Base-by-base conservation (phyloP, 352 stramenopile species). In the Phytophthora pisi region DNA sequence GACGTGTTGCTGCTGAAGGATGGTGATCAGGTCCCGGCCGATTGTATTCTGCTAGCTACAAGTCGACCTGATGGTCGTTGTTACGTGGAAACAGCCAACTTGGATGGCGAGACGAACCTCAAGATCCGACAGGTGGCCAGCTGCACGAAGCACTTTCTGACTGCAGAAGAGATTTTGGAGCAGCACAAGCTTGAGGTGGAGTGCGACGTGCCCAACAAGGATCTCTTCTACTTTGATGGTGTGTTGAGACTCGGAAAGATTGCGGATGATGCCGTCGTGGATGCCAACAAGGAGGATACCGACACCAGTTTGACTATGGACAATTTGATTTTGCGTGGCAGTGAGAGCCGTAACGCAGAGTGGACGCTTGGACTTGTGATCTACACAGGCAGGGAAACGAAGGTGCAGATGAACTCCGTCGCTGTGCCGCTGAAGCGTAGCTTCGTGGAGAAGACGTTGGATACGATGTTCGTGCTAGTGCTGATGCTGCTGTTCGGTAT, bases 381-480 rank as follows among this genome's bases (percentile, higher is more conserved):
- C 11, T 97, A 96, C 74, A 93, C 87, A 2, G 89, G 89, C 5
- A 81, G 75, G 26, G 82, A 95, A 43, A 95, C 88, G 0, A 97
- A 96, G 66, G 89, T 96, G 16, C 78, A 83, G 23, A 90, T 94
- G 79, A 97, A 97, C 74, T 91, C 88, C 11, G 73, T 82, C 2
- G 79, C 77, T n/a, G 82, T 92, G 24, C 89, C 89, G 15, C 61
- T 95, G 4, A 96, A 95, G 67, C 85, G 89, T 40, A 96, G 84
- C 54, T 93, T 93, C 67, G 88, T 95, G 24, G 88, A 96, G 65
- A 92, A 92, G 70, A 95, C 86, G 0, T 68, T 95, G 51, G 87
- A 96, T 52, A 95, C 82, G 9, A 95, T 96, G 87, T 95, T 97
- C 40, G 86, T 97, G 38, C 69, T 97, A 9, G 83, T 96, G 28